A percentile compares a stretch with the other conserved stretches of the same genome.
Conservation (phyloP, 106 monocot species). For the Dioscorea zingiberensis region DNA sequence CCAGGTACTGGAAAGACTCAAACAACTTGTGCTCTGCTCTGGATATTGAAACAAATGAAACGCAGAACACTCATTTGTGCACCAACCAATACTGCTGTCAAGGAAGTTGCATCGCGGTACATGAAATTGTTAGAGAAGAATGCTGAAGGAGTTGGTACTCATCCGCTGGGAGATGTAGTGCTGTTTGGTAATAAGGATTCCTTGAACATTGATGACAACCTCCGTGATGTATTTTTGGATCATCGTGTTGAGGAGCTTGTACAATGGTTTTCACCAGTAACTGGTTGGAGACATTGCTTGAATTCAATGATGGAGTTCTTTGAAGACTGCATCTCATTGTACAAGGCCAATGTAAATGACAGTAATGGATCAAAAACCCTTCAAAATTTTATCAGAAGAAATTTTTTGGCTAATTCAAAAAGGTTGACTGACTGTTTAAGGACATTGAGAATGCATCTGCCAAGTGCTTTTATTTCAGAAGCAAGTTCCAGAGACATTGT, state of each 20-base stretch:
- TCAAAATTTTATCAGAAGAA: slow-evolving; percentile 16
- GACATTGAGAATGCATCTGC: slow-evolving; percentile 24
- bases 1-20: slow-evolving; percentile 85
- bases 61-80: slow-evolving; percentile 48
- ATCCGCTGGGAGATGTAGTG: slow-evolving; percentile 29
- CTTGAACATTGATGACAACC: slow-evolving; percentile 31
- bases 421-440: slow-evolving; percentile 11
- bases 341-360: not conserved
- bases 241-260: slow-evolving; percentile 23
- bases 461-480: slow-evolving; percentile 9
- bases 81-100: slow-evolving; percentile 65
- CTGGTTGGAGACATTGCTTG: slow-evolving; percentile 39
- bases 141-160: not conserved
- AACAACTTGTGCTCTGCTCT: slow-evolving; percentile 32
- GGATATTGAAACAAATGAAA: slow-evolving; percentile 4
- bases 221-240: slow-evolving; percentile 37
- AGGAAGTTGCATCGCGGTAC: slow-evolving; percentile 43
- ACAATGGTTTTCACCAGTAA: slow-evolving; percentile 28
- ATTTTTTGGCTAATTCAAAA: not conserved
- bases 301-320: slow-evolving; percentile 19
- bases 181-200: slow-evolving; percentile 46
- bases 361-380: not conserved
- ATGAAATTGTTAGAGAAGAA: slow-evolving; percentile 20
- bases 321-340: not conserved
- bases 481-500: slow-evolving; percentile 16